Base-by-base conservation (phyloP, 768 basidiomycete species). In the Trametes meyenii region DNA sequence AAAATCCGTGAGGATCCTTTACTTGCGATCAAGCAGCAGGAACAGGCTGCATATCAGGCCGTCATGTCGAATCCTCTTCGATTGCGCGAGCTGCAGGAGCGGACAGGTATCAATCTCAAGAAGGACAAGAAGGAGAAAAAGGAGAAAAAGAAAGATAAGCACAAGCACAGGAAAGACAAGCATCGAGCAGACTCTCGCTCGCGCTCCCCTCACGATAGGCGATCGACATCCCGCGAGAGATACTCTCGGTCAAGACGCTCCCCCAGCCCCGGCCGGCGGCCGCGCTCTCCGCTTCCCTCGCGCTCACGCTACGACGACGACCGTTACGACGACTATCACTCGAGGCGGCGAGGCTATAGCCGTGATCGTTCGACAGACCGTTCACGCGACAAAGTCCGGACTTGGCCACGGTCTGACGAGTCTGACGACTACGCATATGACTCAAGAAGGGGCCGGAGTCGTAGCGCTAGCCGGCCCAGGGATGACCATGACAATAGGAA, bases 1-100 rank as follows among this genome's bases (percentile, higher is more conserved):
- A 98, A 99, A 76, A 88, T 99, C 63, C 89, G 97, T 36, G 97
- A 98, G 75, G 97, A 99, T 70, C 97, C 97, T 5, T 72, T 98
- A 5, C 81, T 99, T n/a, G 93, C 92, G 14, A 98, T 99, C 78
- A 98, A 98, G 75, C 91, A 95, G 72, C 96, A 98, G 70, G 96
- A 99, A 75, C 95, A 97, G 71, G 89, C 92, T 8, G 91, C 94
- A 7, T 90, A 94, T 67, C 86, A 97, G 66, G 85, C 92, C 1
- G 78, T 97, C 40, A 81, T 92, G 78, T 85, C 89, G 50, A 95
- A 96, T 67, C 94, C 94, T 33, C 83, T 94, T 35, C 91, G 91
- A 23, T 77, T 95, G 48, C 85, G 87, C 58, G 87, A 92, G 72
- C 76, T 95, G 79, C 87, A 92, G 73, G 85, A 90, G 72, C 81